These are phyloP conservation scores for Chrysanthemum lavandulifolium DNA, from an alignment of 129 eudicot genomes.

Conservation along the genomic window DNA sequence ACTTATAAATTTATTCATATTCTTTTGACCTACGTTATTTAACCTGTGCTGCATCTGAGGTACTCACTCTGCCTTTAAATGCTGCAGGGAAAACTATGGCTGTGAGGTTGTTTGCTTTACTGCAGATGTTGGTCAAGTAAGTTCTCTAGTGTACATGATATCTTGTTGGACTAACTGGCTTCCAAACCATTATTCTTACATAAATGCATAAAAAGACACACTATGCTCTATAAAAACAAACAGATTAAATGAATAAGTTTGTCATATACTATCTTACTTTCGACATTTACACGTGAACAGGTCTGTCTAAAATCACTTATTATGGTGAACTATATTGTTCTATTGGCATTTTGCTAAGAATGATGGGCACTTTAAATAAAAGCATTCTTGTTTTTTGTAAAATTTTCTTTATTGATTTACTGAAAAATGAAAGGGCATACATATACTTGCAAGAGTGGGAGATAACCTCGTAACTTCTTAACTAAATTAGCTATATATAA, in stretches of 20 bases:
- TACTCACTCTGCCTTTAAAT: conserved; percentile 6
- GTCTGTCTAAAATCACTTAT: neutral
- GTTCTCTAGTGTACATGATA: conserved; percentile 23
- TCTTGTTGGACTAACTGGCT: conserved; percentile 3
- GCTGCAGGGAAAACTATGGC: conserved; percentile 93
- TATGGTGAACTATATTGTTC: neutral
- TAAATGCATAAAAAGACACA: neutral
- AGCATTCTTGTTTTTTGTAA: neutral
- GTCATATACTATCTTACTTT: neutral
- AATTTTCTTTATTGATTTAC: neutral
- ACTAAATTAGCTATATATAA: no score
- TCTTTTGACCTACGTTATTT: neutral
- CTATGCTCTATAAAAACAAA: neutral
- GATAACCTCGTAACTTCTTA: no score
- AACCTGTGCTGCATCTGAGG: neutral
- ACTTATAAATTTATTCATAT: no score
- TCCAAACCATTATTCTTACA: neutral
- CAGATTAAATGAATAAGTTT: neutral
- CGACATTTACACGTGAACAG: neutral
- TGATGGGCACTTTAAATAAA: neutral
- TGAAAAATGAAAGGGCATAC: neutral
- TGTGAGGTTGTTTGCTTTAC: conserved; percentile 99
- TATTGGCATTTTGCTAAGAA: conserved; percentile 4
- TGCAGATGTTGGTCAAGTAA: conserved; percentile 99
- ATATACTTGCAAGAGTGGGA: no score